phyloP scores from a whole-genome alignment of 345 rosid species.

The Populus euphratica region DNA sequence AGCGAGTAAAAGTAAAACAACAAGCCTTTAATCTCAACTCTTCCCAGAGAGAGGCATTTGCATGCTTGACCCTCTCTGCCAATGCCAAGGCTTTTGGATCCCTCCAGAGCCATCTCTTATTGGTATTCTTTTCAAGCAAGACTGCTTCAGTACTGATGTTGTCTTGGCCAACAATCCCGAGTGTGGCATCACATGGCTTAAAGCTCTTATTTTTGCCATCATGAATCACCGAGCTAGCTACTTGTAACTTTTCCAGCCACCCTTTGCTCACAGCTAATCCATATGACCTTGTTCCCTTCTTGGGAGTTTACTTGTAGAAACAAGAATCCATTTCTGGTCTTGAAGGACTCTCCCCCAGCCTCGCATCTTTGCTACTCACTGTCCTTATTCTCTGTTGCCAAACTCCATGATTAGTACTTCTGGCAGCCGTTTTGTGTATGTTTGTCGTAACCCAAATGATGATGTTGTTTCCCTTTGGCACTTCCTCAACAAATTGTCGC shows the following conservation, averaged over 20 bases:
- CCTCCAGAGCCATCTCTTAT: no score
- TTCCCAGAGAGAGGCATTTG: background rate
- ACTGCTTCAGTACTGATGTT: background rate
- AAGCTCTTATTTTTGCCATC: no score
- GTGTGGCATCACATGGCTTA: conserved; percentile 5
- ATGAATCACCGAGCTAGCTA: no score
- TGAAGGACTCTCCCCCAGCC: no score
- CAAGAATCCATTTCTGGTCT: background rate
- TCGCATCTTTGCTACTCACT: background rate
- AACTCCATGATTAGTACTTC: background rate
- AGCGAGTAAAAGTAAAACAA: no score
- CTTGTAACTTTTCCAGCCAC: background rate
- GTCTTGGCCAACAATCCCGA: background rate
- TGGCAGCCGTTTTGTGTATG: background rate
- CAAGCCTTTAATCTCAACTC: background rate
- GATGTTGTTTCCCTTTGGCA: background rate
- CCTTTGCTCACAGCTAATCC: background rate
- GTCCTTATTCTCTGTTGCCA: background rate
- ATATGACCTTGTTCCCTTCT: background rate
- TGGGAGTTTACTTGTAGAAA: background rate
- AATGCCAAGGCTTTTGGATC: background rate
- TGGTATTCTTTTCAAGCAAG: background rate
- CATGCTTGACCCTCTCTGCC: background rate
- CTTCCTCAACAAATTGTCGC: background rate
- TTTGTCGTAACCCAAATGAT: conserved; percentile 2